phyloP scores from a whole-genome alignment of 1,284 basidiomycete genomes.

The Fomitopsis palustris region DNA sequence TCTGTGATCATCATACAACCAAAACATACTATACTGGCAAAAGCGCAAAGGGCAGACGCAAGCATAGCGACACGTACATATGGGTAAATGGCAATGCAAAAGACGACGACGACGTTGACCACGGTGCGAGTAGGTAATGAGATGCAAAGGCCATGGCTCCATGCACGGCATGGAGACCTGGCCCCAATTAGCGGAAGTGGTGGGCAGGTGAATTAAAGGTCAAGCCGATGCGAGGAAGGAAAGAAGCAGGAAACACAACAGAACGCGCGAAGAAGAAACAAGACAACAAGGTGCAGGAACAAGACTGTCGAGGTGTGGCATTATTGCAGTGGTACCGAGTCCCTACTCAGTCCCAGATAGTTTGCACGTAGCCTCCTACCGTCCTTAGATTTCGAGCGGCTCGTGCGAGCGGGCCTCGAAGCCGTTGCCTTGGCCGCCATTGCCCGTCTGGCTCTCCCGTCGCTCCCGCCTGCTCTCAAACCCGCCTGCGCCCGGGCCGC shows the following conservation, averaged over 20 bases:
- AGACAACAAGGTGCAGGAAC: slow-evolving; percentile 9
- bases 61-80: slow-evolving; percentile 12
- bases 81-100: slow-evolving; percentile 3
- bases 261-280: slow-evolving; percentile 7
- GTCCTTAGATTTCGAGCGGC: slow-evolving; percentile 71
- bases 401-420: slow-evolving; percentile 81
- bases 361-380: slow-evolving; percentile 3
- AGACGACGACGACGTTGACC: slow-evolving; percentile 8
- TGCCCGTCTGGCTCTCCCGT: slow-evolving; percentile 51
- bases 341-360: slow-evolving; percentile 11
- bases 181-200: slow-evolving; percentile 11
- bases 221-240: slow-evolving; percentile 8
- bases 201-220: slow-evolving; percentile 11
- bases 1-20: slow-evolving; percentile 15
- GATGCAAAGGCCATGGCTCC: slow-evolving; percentile 17
- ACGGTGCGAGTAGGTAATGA: slow-evolving; percentile 14
- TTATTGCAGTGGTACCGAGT: slow-evolving; percentile 14
- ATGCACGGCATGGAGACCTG: slow-evolving; percentile 25
- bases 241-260: slow-evolving; percentile 8
- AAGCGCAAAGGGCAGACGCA: slow-evolving; percentile 12
- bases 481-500: slow-evolving; percentile 70
- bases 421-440: slow-evolving; percentile 32
- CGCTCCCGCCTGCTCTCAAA: slow-evolving; percentile 68
- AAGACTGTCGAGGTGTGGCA: slow-evolving; percentile 22
- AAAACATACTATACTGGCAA: slow-evolving; percentile 8